Base-by-base conservation (phyloP, 176 grass and related monocot species). In the Carex littledalei region DNA sequence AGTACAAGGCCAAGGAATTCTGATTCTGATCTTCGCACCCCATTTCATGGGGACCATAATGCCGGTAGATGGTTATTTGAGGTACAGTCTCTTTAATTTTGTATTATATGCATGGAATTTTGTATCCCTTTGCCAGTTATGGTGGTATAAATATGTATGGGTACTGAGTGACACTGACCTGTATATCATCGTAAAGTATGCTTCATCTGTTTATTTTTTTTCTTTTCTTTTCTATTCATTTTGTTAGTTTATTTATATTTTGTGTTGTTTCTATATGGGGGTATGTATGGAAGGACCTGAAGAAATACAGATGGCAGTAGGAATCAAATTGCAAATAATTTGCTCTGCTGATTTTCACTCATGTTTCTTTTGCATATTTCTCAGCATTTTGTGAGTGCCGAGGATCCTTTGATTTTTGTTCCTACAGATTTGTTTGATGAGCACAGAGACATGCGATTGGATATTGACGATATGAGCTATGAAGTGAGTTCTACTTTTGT, bases 391-490 rank as follows among this genome's bases (percentile, higher is more conserved):
- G 72, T 84, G 56, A 88, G 85, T 52, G 17, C 87, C 20, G 83
- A 90, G 57, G 88, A 88, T 17, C 74, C 82, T 11, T 50, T 67
- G 21, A 61, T 85, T 21, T 85, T 81, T 24, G 43, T 84, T 78
- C 9, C 91, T 74, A 86, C 86, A 62, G 80, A 81, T 71, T 82
- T 88, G 49, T 88, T 77, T 86, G 97, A 99, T 71, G 93, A 89
- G 37, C 90, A 96, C 81, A 87, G 88, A 86, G 90, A 84, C 37
- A 83, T 99, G 91, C 90, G 91, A 58, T 60, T 99, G 13, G 94
- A 99, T 84, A 86, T 92, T 82, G 97, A 99, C 43, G 84, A 90
- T 73, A 94, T 99, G 97, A 91, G 89, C 67, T 99, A 99, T 57
- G 97, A 99, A 90, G 97, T 94, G 84, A 63, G 66, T 60, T 84